These are phyloP conservation scores for Escallonia rubra DNA, from an alignment of 129 eudicot genomes.

Conservation along the genomic window DNA sequence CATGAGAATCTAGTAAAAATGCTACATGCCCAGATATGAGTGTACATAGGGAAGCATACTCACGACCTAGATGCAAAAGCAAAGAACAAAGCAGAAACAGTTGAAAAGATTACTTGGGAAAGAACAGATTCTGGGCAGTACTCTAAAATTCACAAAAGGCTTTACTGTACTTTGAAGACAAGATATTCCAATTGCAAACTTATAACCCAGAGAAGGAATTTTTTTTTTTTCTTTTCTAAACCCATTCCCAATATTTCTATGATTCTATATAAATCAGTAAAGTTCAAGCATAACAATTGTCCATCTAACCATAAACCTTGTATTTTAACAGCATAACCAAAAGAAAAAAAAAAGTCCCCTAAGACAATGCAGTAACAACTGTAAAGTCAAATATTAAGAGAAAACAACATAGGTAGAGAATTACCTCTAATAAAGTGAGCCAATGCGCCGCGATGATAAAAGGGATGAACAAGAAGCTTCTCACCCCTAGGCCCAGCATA, in stretches of 20 bases:
- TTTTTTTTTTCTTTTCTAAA: background rate
- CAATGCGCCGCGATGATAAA: conserved; percentile 57
- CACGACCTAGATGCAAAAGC: background rate
- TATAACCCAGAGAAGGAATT: background rate
- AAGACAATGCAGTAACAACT: conserved; percentile 14
- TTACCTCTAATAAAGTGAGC: conserved; percentile 86
- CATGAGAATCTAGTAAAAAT: background rate
- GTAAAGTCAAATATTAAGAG: conserved; percentile 3
- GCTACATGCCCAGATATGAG: no score
- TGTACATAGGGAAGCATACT: background rate
- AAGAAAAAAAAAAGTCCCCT: background rate
- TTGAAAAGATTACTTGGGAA: no score
- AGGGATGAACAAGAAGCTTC: conserved; percentile 89
- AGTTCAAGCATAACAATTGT: background rate
- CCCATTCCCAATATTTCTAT: background rate
- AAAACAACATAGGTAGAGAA: background rate
- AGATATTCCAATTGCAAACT: background rate
- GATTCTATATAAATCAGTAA: no score
- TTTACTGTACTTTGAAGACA: background rate
- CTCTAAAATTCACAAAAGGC: background rate
- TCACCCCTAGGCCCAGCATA: conserved; percentile 93
- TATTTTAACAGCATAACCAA: no score
- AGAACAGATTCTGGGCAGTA: background rate
- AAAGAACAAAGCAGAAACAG: background rate
- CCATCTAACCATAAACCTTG: background rate